Conservation (phyloP, 1,139 yeast genomes). For the Yamadazyma taylorii region DNA sequence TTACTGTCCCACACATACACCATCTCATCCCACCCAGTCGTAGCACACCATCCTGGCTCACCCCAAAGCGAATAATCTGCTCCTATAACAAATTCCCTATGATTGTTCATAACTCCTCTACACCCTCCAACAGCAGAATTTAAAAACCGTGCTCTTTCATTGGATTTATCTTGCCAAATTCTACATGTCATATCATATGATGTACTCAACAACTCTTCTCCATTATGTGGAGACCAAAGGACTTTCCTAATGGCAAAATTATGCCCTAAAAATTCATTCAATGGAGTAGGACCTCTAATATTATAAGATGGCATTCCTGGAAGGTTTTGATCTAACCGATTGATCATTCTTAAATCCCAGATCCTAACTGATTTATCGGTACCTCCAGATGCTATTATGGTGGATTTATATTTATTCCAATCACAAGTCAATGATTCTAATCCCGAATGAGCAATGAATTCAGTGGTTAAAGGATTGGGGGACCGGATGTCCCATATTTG, state of each 20-base stretch:
- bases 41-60: slow-evolving; percentile 90
- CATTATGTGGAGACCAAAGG: slow-evolving; percentile 86
- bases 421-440: slow-evolving; percentile 79
- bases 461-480: slow-evolving; percentile 60
- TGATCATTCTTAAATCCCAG: slow-evolving; percentile 84
- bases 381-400: slow-evolving; percentile 82
- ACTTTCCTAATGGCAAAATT: slow-evolving; percentile 84
- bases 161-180: slow-evolving; percentile 77
- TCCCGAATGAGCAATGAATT: slow-evolving; percentile 73
- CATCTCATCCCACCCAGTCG: slow-evolving; percentile 97
- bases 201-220: slow-evolving; percentile 68
- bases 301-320: slow-evolving; percentile 38
- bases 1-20: slow-evolving; percentile 84
- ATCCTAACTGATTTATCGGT: slow-evolving; percentile 80
- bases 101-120: slow-evolving; percentile 61
- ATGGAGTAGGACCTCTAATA: slow-evolving; percentile 62
- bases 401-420: slow-evolving; percentile 85
- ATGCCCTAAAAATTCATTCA: slow-evolving; percentile 82
- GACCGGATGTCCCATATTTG: slow-evolving; percentile 85
- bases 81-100: slow-evolving; percentile 90
- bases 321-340: slow-evolving; percentile 34
- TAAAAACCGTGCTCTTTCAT: slow-evolving; percentile 50
- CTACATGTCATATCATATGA: slow-evolving; percentile 93
- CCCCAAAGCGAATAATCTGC: slow-evolving; percentile 98
- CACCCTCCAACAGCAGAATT: slow-evolving; percentile 40